A percentile compares a stretch with the other conserved stretches of the same genome.
Conservation (phyloP, 1,284 basidiomycete genomes). For the Kalmanozyma brasiliensis region DNA sequence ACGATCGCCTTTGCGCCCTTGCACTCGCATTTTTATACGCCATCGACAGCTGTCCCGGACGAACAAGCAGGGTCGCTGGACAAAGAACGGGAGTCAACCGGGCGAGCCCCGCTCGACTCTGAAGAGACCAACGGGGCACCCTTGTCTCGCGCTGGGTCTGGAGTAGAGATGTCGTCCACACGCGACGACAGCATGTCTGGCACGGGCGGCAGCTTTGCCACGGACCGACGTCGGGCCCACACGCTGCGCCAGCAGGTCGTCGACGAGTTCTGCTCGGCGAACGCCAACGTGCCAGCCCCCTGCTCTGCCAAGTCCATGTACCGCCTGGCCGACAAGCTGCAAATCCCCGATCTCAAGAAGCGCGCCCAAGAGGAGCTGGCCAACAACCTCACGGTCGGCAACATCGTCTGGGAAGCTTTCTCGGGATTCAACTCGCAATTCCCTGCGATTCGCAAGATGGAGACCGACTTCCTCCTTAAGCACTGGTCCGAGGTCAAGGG, state of each 20-base stretch:
- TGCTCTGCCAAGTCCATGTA: slow-evolving; percentile 90
- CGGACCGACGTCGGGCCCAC: slow-evolving; percentile 35
- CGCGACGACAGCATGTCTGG: neutral
- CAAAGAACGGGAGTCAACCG: neutral
- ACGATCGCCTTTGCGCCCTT: slow-evolving; percentile 84
- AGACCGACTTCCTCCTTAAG: slow-evolving; percentile 58
- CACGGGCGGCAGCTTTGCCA: slow-evolving; percentile 13
- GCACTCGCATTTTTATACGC: slow-evolving; percentile 73
- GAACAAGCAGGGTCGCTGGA: slow-evolving; percentile 1
- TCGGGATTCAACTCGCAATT: slow-evolving; percentile 84
- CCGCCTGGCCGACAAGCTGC: slow-evolving; percentile 77
- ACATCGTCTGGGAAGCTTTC: slow-evolving; percentile 86
- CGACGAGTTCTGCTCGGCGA: slow-evolving; percentile 37
- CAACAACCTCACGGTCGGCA: slow-evolving; percentile 78
- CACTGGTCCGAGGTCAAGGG: slow-evolving; percentile 84
- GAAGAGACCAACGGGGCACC: neutral
- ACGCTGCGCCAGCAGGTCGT: slow-evolving; percentile 44
- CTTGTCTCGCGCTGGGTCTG: slow-evolving; percentile 10
- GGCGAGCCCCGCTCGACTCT: slow-evolving; percentile 2
- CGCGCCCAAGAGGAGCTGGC: slow-evolving; percentile 81
- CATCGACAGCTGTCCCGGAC: slow-evolving; percentile 17
- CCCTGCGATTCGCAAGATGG: slow-evolving; percentile 78
- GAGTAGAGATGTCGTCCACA: slow-evolving; percentile 1
- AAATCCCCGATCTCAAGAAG: slow-evolving; percentile 76
- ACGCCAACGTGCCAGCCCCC: slow-evolving; percentile 76